Evolutionary conservation across 2,329 filamentous ascomycete genomes (phyloP).

Genomic region (Cylindrodendrum hubeiense): DNA sequence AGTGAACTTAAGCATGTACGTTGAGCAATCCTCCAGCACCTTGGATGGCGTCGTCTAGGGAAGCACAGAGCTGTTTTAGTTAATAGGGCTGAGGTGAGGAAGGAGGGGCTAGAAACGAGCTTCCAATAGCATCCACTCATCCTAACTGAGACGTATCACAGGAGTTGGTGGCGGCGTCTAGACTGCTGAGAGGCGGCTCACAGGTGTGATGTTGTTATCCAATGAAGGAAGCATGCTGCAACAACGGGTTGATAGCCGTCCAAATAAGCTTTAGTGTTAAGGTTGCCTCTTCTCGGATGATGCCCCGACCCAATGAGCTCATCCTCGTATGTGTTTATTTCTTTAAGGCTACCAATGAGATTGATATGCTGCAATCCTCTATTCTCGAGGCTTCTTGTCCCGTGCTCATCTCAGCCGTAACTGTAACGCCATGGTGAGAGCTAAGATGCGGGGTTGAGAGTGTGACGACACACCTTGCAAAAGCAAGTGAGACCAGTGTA

Average conservation of each 20-base stretch:
- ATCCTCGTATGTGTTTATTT: neutral
- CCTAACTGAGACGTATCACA: neutral
- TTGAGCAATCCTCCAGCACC: too few relatives aligned
- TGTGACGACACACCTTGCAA: neutral
- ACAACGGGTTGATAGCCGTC: neutral
- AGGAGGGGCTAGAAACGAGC: too few relatives aligned
- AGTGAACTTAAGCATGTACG: too few relatives aligned
- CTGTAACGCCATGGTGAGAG: neutral
- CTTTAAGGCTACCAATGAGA: neutral
- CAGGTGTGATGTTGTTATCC: neutral
- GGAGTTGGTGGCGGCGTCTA: slow-evolving; percentile 2
- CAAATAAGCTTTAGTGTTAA: neutral
- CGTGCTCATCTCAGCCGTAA: slow-evolving; percentile 1
- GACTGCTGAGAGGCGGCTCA: neutral
- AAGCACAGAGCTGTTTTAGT: neutral
- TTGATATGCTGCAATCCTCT: neutral
- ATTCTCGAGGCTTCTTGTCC: neutral
- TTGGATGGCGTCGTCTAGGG: too few relatives aligned
- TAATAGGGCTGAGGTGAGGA: neutral
- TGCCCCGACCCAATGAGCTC: neutral
- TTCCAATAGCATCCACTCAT: neutral
- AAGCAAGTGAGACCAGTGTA: neutral
- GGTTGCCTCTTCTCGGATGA: neutral
- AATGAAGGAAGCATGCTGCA: neutral
- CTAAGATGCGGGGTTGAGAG: neutral